A percentile compares a stretch with the other conserved stretches of the same genome.
Conservation (phyloP, 352 stramenopile genomes). For the Globisporangium abappressorium region DNA sequence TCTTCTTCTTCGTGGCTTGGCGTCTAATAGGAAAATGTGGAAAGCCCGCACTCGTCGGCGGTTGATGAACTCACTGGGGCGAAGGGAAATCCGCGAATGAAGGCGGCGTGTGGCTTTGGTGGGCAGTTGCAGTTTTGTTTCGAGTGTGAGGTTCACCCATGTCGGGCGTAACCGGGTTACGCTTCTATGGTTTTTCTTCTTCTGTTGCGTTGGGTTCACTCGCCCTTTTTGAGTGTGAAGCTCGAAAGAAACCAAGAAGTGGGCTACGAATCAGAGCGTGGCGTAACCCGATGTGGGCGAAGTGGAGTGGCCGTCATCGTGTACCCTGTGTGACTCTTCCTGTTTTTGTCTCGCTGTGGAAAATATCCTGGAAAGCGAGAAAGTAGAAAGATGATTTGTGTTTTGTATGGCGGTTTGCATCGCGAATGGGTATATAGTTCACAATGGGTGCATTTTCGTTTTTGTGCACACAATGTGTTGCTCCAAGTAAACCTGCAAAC, state of each 20-base stretch:
- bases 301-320: not conserved
- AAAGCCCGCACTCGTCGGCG: not conserved
- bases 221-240: not conserved
- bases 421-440: not conserved
- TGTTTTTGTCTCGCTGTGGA: not conserved
- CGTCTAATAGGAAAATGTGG: not conserved
- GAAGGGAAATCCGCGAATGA: constrained; percentile 15
- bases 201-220: not conserved
- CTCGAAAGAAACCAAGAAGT: not conserved
- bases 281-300: not conserved
- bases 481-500: not conserved
- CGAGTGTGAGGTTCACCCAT: not conserved
- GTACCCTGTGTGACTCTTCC: not conserved
- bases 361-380: not conserved
- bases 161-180: constrained; percentile 3
- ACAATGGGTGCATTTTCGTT: not conserved
- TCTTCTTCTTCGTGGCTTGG: not conserved
- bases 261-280: not conserved
- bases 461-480: not conserved
- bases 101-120: not conserved
- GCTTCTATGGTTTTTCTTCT: not conserved
- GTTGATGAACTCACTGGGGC: constrained; percentile 2
- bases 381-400: not conserved
- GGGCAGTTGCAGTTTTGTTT: not conserved
- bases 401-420: not conserved